Evolutionary conservation across 1,139 yeast genomes (phyloP), one percentile per base, ranked within the genome.

Genomic region (Saccharomyces pastorianus): DNA sequence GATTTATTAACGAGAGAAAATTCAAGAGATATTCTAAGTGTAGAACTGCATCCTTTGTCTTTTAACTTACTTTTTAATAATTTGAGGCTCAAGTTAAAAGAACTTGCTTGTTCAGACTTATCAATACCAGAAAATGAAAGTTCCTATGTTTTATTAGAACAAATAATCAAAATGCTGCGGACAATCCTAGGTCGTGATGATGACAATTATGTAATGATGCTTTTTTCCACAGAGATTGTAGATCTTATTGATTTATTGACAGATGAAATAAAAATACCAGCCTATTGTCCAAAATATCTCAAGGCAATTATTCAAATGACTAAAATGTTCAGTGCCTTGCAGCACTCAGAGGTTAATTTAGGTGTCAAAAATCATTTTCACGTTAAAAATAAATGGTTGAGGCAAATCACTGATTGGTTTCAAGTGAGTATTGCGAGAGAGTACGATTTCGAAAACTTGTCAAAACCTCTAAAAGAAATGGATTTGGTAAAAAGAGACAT

Each of bases 401-500:
- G 82, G 59, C 68, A 78, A 8, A 77, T 81, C 5, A 78, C 83
- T 20, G 84, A 80, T 48, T 88, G 95, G 91, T 76, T 88, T 53
- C 90, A 84, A 57, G 73, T 73, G 50, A 79, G 88, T 0, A 63
- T 70, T 52, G 60, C 66, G 52, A 61, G 66, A 59, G 67, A 74
- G 54, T 59, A 71, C 59, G 67, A 71, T 60, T 52, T 72, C 56
- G 60, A 63, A 42, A 62, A 71, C 56, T 57, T 68, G 17, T 63
- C 66, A 25, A 65, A 65, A 50, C 67, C 71, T 4, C 66, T 64
- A 48, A 60, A 68, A 26, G 71, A 66, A 50, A 64, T 64, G 68
- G 63, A 68, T 54, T 50, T 63, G 52, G 61, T 61, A 44, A 69
- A 56, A 34, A 68, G 67, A 9, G 90, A 84, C 56, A 60, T 78